A percentile compares a stretch with the other conserved stretches of the same genome.
These are phyloP conservation scores for Boletus vinaceobasis DNA, from an alignment of 768 basidiomycete genomes.

Conservation along the genomic window DNA sequence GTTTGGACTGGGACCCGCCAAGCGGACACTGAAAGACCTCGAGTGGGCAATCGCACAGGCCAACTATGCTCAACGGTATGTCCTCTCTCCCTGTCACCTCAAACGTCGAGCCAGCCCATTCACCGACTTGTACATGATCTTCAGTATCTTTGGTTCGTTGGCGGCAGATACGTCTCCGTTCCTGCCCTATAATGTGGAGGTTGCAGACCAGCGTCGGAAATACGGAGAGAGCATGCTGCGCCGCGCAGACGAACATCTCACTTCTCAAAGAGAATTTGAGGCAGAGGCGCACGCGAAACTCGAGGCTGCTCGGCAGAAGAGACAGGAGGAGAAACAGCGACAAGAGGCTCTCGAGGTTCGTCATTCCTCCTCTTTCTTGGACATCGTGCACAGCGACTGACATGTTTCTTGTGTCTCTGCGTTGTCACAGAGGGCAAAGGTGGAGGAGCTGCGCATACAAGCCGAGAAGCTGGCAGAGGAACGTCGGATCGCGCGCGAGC, in stretches of 20 bases:
- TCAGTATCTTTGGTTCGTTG: constrained; percentile 79
- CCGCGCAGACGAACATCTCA: constrained; percentile 75
- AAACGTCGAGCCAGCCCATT: neutral
- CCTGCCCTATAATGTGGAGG: constrained; percentile 80
- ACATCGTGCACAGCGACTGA: neutral
- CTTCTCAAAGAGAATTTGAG: constrained; percentile 69
- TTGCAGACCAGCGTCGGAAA: constrained; percentile 85
- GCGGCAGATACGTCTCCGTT: constrained; percentile 65
- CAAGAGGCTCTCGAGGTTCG: constrained; percentile 65
- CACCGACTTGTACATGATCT: neutral
- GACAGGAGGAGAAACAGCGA: constrained; percentile 76
- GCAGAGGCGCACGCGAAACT: constrained; percentile 66
- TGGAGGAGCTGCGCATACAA: constrained; percentile 63
- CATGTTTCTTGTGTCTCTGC: neutral
- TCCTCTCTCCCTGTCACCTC: neutral
- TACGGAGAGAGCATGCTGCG: constrained; percentile 88
- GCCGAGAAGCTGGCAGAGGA: constrained; percentile 80
- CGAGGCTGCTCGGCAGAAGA: constrained; percentile 69
- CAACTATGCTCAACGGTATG: constrained; percentile 80
- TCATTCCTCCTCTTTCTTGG: constrained; percentile 4
- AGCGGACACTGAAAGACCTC: constrained; percentile 80
- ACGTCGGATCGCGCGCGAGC: constrained; percentile 70
- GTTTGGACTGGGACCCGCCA: constrained; percentile 65
- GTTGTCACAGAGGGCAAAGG: constrained; percentile 47
- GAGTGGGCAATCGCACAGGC: constrained; percentile 77